A percentile compares a stretch with the other conserved stretches of the same genome.
phyloP scores from a whole-genome alignment of 192 early-diverging fungal genomes.

The Backusella liffmaniae region DNA sequence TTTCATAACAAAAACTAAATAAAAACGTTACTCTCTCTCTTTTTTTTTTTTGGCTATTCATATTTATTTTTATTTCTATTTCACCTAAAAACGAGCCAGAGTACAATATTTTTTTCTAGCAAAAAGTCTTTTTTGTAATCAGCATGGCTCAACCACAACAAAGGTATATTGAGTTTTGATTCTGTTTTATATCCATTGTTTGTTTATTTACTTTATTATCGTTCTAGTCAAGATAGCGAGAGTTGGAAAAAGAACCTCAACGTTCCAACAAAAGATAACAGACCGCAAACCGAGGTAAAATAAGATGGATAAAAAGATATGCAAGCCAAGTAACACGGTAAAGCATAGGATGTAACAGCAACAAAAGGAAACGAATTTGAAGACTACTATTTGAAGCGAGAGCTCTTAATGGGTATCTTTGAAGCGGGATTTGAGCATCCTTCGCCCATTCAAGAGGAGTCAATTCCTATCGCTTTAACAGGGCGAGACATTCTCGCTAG shows the following conservation, averaged over 20 bases:
- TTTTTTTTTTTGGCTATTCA: neutral
- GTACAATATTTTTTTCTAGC: neutral
- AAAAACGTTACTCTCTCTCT: neutral
- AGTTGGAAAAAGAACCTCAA: slow-evolving; percentile 77
- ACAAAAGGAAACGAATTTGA: slow-evolving; percentile 99
- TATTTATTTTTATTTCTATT: neutral
- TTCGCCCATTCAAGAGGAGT: slow-evolving; percentile 98
- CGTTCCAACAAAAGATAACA: slow-evolving; percentile 82
- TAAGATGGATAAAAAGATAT: neutral
- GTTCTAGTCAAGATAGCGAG: slow-evolving; percentile 55
- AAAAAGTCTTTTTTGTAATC: neutral
- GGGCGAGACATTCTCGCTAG: slow-evolving; percentile 97
- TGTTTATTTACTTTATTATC: slow-evolving; percentile 1
- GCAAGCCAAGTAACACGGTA: neutral
- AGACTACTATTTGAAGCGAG: slow-evolving; percentile 96
- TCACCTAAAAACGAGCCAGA: neutral
- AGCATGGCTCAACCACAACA: neutral
- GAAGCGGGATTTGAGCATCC: slow-evolving; percentile 99
- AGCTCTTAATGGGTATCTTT: slow-evolving; percentile 98
- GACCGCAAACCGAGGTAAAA: slow-evolving; percentile 84
- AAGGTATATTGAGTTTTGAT: neutral
- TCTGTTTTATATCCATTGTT: neutral
- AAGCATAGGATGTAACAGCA: slow-evolving; percentile 83
- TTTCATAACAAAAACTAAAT: neutral
- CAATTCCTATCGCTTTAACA: slow-evolving; percentile 95